Percentiles rank a stretch among this genome's conserved stretches.
These are phyloP conservation scores for Gyromitra esculenta DNA, from an alignment of 2,329 filamentous ascomycete species.

Conservation along the genomic window DNA sequence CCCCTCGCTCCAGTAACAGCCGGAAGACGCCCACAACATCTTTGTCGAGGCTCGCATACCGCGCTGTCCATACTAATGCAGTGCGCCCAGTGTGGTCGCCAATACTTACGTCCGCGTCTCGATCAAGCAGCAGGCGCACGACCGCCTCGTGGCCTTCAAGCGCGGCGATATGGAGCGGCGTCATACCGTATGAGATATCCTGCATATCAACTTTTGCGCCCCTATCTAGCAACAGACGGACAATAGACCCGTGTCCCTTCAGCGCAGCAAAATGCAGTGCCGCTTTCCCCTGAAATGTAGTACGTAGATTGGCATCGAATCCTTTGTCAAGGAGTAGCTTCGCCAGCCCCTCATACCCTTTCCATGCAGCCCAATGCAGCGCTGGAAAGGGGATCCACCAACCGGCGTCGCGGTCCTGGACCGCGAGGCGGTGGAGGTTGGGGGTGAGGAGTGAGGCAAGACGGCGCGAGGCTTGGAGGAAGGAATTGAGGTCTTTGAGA, in stretches of 20 bases:
- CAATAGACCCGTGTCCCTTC: conserved; percentile 31
- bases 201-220: conserved; percentile 44
- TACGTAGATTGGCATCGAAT: conserved; percentile 34
- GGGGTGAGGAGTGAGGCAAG: conserved; percentile 40
- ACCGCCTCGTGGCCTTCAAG: conserved; percentile 35
- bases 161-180: conserved; percentile 39
- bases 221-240: conserved; percentile 32
- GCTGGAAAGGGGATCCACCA: conserved; percentile 44
- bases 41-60: conserved; percentile 34
- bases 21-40: conserved; percentile 21
- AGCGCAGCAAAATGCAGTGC: conserved; percentile 42
- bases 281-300: conserved; percentile 32
- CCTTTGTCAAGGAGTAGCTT: conserved; percentile 43
- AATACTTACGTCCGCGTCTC: conserved; percentile 34
- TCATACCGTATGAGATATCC: conserved; percentile 39
- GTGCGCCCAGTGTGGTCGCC: conserved; percentile 31
- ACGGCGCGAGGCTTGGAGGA: conserved; percentile 23
- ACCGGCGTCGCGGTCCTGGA: conserved; percentile 26
- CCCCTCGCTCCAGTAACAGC: conserved; percentile 34
- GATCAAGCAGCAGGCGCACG: conserved; percentile 17
- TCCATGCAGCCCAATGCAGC: conserved; percentile 44
- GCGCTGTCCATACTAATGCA: conserved; percentile 23
- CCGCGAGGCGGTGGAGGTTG: conserved; percentile 36
- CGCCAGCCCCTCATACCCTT: conserved; percentile 31
- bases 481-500: conserved; percentile 35